These are phyloP conservation scores for Dioscorea cayenensis DNA, from an alignment of 116 monocot genomes.

Conservation along the genomic window DNA sequence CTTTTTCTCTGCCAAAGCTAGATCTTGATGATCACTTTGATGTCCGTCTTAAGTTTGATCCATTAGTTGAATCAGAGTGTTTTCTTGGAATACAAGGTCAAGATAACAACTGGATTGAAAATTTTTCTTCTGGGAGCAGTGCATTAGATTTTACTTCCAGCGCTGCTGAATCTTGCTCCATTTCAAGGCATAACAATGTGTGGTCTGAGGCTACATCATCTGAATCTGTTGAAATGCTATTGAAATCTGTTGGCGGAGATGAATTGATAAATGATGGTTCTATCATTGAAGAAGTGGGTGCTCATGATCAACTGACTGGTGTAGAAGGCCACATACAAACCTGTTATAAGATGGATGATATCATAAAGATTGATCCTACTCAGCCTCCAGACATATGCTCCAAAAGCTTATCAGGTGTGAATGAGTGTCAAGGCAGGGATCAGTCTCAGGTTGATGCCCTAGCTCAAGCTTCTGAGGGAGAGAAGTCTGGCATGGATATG, in stretches of 20 bases:
- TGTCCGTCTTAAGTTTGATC: constrained; percentile 70
- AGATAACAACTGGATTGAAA: constrained; percentile 81
- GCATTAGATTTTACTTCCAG: constrained; percentile 54
- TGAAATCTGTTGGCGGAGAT: constrained; percentile 88
- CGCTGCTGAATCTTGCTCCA: constrained; percentile 53
- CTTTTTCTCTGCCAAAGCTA: constrained; percentile 73
- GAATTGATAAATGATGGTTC: constrained; percentile 35
- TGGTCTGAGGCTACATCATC: constrained; percentile 95
- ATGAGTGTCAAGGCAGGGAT: constrained; percentile 6
- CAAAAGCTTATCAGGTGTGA: constrained; percentile 12
- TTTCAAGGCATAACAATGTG: constrained; percentile 62
- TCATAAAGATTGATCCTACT: constrained; percentile 13
- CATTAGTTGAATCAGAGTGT: constrained; percentile 53
- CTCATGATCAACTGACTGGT: constrained; percentile 21
- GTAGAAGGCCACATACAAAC: constrained; percentile 22
- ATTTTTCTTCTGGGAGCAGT: constrained; percentile 65
- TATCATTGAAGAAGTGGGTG: constrained; percentile 20
- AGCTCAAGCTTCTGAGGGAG: constrained; percentile 13
- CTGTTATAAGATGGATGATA: constrained; percentile 17
- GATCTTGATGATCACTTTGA: constrained; percentile 85
- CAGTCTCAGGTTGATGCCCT: constrained; percentile 10
- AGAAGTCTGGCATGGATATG: constrained; percentile 2
- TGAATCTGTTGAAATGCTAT: constrained; percentile 91
- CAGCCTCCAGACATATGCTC: constrained; percentile 19
- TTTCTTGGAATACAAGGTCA: constrained; percentile 69